Evolutionary conservation across 805 yeast genomes (phyloP).

Genomic region (Teunomyces gatunensis): DNA sequence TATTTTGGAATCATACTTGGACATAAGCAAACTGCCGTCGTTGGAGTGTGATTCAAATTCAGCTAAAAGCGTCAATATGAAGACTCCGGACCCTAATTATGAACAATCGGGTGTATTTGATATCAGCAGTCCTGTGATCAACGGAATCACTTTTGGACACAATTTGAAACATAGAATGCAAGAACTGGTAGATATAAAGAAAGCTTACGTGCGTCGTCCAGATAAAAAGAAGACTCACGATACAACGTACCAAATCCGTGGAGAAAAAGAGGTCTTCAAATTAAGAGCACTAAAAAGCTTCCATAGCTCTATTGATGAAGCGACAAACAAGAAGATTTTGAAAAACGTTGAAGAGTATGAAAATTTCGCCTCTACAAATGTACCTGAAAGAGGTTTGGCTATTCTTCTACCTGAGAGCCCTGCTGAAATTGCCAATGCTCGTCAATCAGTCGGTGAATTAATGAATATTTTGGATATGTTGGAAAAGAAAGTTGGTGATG

Average conservation of each 20-base stretch:
- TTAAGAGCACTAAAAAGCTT: slow-evolving; percentile 17
- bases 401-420: background rate
- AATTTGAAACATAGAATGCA: slow-evolving; percentile 19
- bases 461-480: slow-evolving; percentile 22
- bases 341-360: slow-evolving; percentile 15
- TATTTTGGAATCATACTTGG: slow-evolving; percentile 30
- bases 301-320: slow-evolving; percentile 23
- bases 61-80: background rate
- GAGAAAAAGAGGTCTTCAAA: slow-evolving; percentile 7
- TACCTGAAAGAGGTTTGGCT: background rate
- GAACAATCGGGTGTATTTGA: slow-evolving; percentile 24
- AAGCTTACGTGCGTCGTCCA: slow-evolving; percentile 17
- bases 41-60: slow-evolving; percentile 7
- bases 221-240: background rate
- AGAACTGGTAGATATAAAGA: slow-evolving; percentile 6
- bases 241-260: background rate
- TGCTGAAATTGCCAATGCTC: slow-evolving; percentile 3
- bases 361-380: slow-evolving; percentile 6
- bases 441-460: slow-evolving; percentile 28
- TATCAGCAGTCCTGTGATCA: slow-evolving; percentile 29
- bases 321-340: slow-evolving; percentile 12
- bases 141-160: slow-evolving; percentile 32
- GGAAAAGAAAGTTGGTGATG: background rate
- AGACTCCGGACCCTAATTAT: slow-evolving; percentile 5
- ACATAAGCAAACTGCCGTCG: slow-evolving; percentile 20